These are phyloP conservation scores for Heterobasidion parviporum DNA, from an alignment of 1,284 basidiomycete species.

Conservation along the genomic window DNA sequence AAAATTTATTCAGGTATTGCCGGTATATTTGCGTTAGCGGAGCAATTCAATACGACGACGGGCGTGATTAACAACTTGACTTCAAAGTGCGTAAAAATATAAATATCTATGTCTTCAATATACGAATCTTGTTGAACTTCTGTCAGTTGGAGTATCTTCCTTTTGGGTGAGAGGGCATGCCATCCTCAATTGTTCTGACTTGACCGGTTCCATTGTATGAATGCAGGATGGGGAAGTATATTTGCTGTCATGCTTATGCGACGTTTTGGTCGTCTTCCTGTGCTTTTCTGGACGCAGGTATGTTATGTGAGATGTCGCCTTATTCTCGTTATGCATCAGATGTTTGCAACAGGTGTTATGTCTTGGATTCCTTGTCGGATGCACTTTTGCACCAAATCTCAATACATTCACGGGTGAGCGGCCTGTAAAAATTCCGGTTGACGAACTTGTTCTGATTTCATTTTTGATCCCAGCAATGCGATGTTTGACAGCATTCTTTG, in stretches of 20 bases:
- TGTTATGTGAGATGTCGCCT: conserved; percentile 4
- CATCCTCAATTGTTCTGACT: background rate
- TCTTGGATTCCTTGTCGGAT: conserved; percentile 41
- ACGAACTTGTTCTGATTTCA: background rate
- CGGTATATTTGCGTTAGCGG: conserved; percentile 49
- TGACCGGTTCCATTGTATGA: background rate
- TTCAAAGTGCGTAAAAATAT: conserved; percentile 35
- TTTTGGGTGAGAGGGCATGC: conserved; percentile 34
- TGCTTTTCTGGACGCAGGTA: conserved; percentile 59
- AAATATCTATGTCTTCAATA: background rate
- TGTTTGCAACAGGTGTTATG: conserved; percentile 29
- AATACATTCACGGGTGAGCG: conserved; percentile 40
- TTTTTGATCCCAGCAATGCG: conserved; percentile 44
- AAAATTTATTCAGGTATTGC: conserved; percentile 39
- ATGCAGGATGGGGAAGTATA: conserved; percentile 50
- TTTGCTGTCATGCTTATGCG: conserved; percentile 53
- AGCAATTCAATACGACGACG: conserved; percentile 48
- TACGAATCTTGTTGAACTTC: background rate
- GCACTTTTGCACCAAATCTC: conserved; percentile 45
- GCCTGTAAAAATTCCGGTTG: background rate
- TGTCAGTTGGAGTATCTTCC: conserved; percentile 61
- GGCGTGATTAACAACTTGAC: conserved; percentile 57
- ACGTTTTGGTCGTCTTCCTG: conserved; percentile 49
- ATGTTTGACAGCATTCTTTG: conserved; percentile 64
- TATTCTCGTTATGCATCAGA: background rate